Percentiles rank a stretch among this genome's conserved stretches.
These are phyloP conservation scores for Colletotrichum simmondsii DNA, from an alignment of 2,329 filamentous ascomycete species.

Conservation along the genomic window DNA sequence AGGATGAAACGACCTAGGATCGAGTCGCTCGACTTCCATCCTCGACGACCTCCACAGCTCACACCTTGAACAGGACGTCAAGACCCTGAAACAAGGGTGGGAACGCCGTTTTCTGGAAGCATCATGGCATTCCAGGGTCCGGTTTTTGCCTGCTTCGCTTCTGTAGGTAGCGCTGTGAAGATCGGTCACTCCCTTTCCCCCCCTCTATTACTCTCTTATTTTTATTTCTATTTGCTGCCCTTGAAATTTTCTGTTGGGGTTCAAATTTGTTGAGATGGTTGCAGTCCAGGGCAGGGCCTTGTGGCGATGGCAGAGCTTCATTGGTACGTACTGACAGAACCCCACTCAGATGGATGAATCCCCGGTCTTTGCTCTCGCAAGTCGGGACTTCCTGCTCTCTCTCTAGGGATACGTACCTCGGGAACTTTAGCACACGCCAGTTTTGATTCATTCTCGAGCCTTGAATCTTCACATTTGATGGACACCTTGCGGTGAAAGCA, in stretches of 20 bases:
- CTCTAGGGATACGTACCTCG: slow-evolving; percentile 9
- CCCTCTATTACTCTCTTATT: background rate
- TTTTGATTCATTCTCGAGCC: background rate
- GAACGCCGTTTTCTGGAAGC: slow-evolving; percentile 32
- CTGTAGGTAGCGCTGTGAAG: background rate
- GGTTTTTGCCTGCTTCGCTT: slow-evolving; percentile 24
- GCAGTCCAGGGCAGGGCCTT: slow-evolving; percentile 30
- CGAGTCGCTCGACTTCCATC: background rate
- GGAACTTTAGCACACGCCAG: background rate
- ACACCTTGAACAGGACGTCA: background rate
- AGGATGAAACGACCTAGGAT: slow-evolving; percentile 21
- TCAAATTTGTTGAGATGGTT: slow-evolving; percentile 30
- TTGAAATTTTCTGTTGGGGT: slow-evolving; percentile 34
- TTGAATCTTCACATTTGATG: background rate
- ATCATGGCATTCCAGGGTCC: slow-evolving; percentile 21
- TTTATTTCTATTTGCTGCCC: background rate
- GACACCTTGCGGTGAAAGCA: background rate
- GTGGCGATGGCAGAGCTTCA: slow-evolving; percentile 9
- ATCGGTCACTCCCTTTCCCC: slow-evolving; percentile 1
- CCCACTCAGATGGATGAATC: slow-evolving; percentile 16
- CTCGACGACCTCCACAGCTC: background rate
- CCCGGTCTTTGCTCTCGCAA: slow-evolving; percentile 1
- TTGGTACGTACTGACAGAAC: slow-evolving; percentile 23
- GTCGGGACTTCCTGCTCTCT: background rate
- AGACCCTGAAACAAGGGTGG: slow-evolving; percentile 32